These are phyloP conservation scores for Candida rishiriensis DNA, from an alignment of 805 yeast genomes.

Conservation along the genomic window DNA sequence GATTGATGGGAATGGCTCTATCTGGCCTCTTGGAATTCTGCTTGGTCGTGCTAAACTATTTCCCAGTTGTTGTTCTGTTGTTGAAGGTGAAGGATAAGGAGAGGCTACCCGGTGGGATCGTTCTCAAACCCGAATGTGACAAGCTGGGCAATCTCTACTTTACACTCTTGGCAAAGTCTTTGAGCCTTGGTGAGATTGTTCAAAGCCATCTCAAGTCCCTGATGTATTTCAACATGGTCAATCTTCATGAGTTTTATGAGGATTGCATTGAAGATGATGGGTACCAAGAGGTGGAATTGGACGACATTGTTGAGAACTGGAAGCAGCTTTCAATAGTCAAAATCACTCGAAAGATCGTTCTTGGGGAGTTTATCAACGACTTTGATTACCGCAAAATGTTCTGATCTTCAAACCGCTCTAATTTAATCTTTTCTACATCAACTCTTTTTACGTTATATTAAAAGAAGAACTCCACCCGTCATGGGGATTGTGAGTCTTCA, in stretches of 20 bases:
- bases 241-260: slow-evolving; percentile 13
- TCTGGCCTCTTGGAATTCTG: slow-evolving; percentile 53
- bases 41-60: slow-evolving; percentile 68
- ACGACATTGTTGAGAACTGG: slow-evolving; percentile 25
- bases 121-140: slow-evolving; percentile 23
- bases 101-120: slow-evolving; percentile 51
- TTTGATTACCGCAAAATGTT: slow-evolving; percentile 30
- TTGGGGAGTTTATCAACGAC: slow-evolving; percentile 27
- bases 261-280: slow-evolving; percentile 1
- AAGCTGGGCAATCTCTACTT: slow-evolving; percentile 9
- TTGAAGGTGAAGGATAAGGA: slow-evolving; percentile 76
- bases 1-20: slow-evolving; percentile 45
- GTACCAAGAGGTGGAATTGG: slow-evolving; percentile 1
- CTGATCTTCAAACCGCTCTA: no score
- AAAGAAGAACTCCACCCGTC: no score
- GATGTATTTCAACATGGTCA: slow-evolving; percentile 25
- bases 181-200: slow-evolving; percentile 24
- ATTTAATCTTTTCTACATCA: no score
- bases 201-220: slow-evolving; percentile 27
- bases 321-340: slow-evolving; percentile 16
- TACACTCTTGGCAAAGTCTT: slow-evolving; percentile 22
- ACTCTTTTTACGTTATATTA: no score
- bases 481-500: no score
- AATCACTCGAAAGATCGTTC: slow-evolving; percentile 17
- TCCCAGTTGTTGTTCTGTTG: slow-evolving; percentile 80